Evolutionary conservation across 2,329 filamentous ascomycete genomes (phyloP), one percentile per base, ranked within the genome.

Genomic region (Sporothrix brasiliensis): DNA sequence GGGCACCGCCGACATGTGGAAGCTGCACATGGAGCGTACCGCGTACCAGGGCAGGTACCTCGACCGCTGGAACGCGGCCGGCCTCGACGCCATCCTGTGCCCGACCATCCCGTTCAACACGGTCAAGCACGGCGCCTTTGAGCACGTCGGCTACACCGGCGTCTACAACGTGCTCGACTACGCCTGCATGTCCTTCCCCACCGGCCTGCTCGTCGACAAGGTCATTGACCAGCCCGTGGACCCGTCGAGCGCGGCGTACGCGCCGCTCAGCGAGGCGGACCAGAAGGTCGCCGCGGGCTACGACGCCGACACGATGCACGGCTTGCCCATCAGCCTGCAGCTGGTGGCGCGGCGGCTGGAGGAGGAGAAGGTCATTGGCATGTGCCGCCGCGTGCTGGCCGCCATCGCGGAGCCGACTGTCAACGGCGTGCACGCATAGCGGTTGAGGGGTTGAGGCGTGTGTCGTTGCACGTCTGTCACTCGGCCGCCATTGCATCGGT

Each of bases 81-180:
- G 81, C 1, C 83, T 90, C 9, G 90, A 92, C 75, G 87, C 87
- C 1, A 83, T 92, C 10, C 77, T 92, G 0, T 87, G 86, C 67
- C 89, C 89, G 0, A 84, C 82, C 0, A 83, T 81, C 44, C 81
- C 83, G 0, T 85, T 81, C 66, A 80, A 79, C 53, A 79, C 78
- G 0, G 79, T 80, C 41, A 80, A 82, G 75, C 79, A 82, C 60
- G 82, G 81, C 4, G 77, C 77, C 1, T 83, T 84, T 53, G 80
- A 77, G 74, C 81, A 85, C 50, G 83, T 85, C 66, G 83, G 79
- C 2, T 85, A 85, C 70, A 85, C 83, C 0, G 83, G 83, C 3
- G 83, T 85, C 0, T 85, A 77, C 74, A 85, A 85, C 61, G 78
- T 85, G 0, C 74, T 85, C 1, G 83, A 85, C 74, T 84, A 85